Base-by-base conservation (phyloP, 1,284 basidiomycete species). In the Sphaerobolus stellatus region DNA sequence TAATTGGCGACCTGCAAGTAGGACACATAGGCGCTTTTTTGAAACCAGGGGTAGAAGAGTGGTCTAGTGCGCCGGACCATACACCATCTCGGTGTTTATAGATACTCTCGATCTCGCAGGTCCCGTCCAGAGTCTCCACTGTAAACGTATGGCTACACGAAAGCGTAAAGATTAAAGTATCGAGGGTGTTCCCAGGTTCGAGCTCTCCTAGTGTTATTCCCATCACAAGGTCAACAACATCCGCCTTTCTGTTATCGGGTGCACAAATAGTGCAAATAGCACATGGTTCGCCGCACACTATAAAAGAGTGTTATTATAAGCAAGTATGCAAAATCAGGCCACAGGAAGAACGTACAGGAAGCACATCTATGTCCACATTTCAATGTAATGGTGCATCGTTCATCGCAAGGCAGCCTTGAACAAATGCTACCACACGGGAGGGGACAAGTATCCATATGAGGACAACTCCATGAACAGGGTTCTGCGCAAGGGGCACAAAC, bases 371-470 rank as follows among this genome's bases (percentile, higher is more conserved):
- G 86, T 1, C 84, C 83, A 60, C 88, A 90, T 1, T 20, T 1
- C 2, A 90, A 71, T 0, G 56, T 24, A 5, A 71, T 70, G 14
- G 65, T 57, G 58, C 88, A 90, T 1, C 75, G 76, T 50, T 69
- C 54, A 58, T 90, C 81, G 57, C 87, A 88, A 1, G 88, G 88
- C 3, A 87, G 66, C 11, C 85, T 78, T 5, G 80, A 75, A 63
- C 88, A 90, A 11, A 86, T 89, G 54, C 5, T 84, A 13, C 84
- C 86, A 61, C 88, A 90, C 0, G 83, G 79, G n/a, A 88, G 75
- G 2, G 79, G 79, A 56, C 88, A 90, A 1, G 53, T 34, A 7
- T 34, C 46, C 25, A 75, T 62, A 58, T 88, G 84, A 5, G 71
- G 58, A 61, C 87, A 89, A 7, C 47, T 62, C 81, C 86, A 88